Evolutionary conservation across 176 grass and related monocot species (phyloP), one percentile per base, ranked within the genome.

Genomic region (Guadua angustifolia): DNA sequence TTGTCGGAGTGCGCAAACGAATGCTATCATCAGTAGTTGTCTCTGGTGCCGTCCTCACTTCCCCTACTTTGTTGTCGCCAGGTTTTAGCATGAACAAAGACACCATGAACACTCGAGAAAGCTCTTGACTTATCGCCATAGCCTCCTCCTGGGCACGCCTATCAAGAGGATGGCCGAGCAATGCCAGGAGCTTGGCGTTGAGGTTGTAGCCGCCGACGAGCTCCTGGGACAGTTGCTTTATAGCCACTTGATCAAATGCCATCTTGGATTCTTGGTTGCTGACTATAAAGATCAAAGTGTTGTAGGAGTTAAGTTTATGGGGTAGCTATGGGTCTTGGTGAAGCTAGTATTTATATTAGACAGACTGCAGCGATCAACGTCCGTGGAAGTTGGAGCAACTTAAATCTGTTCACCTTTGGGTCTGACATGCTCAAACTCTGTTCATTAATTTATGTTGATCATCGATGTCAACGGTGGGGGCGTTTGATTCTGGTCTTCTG

Each of bases 61-160:
- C 19, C 0, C 11, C 58, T 13, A 22, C 36, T 36, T 12, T 18
- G 19, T 3, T 69, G 43, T 22, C 36, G 56, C 22, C 36, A 65
- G 36, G 73, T 17, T 83, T 83, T 9, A 87, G 69, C 74, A 74
- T 68, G 74, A 57, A 69, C 9, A 90, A 55, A 71, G 88, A 74
- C 15, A 19, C 80, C 51, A 17, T 33, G 84, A 90, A 87, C 84
- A 90, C 84, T 15, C 61, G 84, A 16, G 79, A 66, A 24, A 87
- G 66, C 35, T 90, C 69, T 1, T 73, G 68, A 36, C 84, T 67
- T n/a, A 87, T 46, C 5, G 17, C 75, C 44, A 5, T 22, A 21
- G 84, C 88, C 62, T 19, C 26, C 60, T 83, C 51, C 50, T 83
- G 80, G 62, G 60, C 2, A 21, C 18, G n/a, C 33, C 52, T 19